Evolutionary conservation across 371 early-diverging fungal genomes (phyloP).

Genomic region (Syncephalastrum sp.): DNA sequence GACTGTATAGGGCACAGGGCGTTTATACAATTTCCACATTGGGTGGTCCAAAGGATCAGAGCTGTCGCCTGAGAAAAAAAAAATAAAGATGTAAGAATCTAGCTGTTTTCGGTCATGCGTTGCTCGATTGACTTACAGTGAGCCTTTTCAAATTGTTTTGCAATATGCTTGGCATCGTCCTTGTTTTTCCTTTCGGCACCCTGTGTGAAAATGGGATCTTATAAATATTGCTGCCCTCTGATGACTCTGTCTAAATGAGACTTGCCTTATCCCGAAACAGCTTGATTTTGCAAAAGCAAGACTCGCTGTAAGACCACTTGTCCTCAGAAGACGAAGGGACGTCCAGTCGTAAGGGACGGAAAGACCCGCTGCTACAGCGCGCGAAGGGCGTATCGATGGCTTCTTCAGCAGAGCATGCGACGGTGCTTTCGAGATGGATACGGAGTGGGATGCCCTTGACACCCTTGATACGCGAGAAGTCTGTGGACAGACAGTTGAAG

Average conservation of each 20-base stretch:
- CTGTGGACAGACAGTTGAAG: slow-evolving; percentile 72
- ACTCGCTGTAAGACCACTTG: background rate
- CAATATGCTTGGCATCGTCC: slow-evolving; percentile 65
- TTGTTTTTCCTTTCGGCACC: slow-evolving; percentile 71
- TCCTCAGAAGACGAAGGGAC: too few species aligned
- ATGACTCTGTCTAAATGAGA: too few species aligned
- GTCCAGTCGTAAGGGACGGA: too few species aligned
- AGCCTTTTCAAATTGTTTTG: slow-evolving; percentile 17
- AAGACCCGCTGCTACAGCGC: too few species aligned
- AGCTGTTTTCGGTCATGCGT: slow-evolving; percentile 1
- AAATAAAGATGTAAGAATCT: background rate
- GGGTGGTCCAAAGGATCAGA: slow-evolving; percentile 14
- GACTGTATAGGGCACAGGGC: slow-evolving; percentile 30
- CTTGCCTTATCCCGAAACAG: slow-evolving; percentile 66
- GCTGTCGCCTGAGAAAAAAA: slow-evolving; percentile 14
- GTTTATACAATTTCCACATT: slow-evolving; percentile 36
- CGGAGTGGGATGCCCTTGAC: slow-evolving; percentile 73
- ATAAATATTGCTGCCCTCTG: too few species aligned
- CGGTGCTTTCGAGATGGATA: slow-evolving; percentile 50
- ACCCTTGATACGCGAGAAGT: slow-evolving; percentile 72
- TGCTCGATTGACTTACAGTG: slow-evolving; percentile 7
- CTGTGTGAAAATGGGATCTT: slow-evolving; percentile 10
- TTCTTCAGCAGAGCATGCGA: slow-evolving; percentile 4
- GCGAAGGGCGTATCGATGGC: slow-evolving; percentile 37
- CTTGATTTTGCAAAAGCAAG: slow-evolving; percentile 53